These are phyloP conservation scores for Astrothelium subdiscretum DNA, from an alignment of 495 filamentous ascomycete species.

Conservation along the genomic window DNA sequence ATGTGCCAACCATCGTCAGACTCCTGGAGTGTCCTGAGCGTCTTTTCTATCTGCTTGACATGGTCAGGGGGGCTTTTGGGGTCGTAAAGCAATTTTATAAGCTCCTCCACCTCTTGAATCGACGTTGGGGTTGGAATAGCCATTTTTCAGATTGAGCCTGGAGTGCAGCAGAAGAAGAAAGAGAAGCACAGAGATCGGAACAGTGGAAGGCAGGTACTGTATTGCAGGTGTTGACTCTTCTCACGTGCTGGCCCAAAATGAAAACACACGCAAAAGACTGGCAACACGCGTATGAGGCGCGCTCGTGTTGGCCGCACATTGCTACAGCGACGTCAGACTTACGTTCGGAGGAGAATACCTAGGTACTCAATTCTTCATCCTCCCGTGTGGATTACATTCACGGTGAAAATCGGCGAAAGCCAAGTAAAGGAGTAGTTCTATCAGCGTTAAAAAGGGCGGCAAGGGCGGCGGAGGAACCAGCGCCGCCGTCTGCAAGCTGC, in stretches of 20 bases:
- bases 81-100: constrained; percentile 49
- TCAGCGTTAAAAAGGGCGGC: too few species aligned
- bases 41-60: constrained; percentile 58
- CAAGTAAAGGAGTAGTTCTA: too few species aligned
- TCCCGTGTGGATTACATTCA: too few species aligned
- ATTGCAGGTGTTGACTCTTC: background rate
- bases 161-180: background rate
- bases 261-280: background rate
- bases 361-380: background rate
- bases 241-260: background rate
- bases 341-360: background rate
- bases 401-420: too few species aligned
- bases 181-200: too few species aligned
- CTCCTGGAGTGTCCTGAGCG: constrained; percentile 65
- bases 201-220: too few species aligned
- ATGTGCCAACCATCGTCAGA: constrained; percentile 75
- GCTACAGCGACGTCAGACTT: background rate
- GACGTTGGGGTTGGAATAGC: background rate
- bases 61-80: constrained; percentile 45
- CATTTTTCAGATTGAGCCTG: background rate
- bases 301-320: background rate
- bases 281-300: background rate
- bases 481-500: too few species aligned
- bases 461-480: background rate
- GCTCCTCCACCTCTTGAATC: background rate